These are phyloP conservation scores for Kwoniella sp. DNA, from an alignment of 768 basidiomycete genomes.

Conservation along the genomic window DNA sequence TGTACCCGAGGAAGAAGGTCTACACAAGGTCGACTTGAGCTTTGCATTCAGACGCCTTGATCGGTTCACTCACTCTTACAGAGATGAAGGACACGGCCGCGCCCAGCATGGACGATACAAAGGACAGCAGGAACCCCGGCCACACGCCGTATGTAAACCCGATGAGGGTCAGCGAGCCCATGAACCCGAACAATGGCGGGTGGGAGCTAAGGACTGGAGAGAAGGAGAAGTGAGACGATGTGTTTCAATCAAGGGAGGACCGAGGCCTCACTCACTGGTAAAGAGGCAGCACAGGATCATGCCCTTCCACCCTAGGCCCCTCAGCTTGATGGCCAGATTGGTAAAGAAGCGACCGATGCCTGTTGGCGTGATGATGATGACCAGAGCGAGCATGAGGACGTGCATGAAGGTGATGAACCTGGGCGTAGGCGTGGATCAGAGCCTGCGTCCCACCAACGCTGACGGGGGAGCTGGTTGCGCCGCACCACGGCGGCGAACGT, in stretches of 20 bases:
- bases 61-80: conserved; percentile 33
- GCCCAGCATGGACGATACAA: conserved; percentile 34
- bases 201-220: conserved; percentile 43
- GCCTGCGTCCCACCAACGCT: not conserved
- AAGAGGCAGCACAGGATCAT: conserved; percentile 33
- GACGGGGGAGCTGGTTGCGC: not conserved
- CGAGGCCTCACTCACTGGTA: conserved; percentile 32
- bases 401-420: conserved; percentile 36
- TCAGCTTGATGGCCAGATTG: conserved; percentile 27
- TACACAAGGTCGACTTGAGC: conserved; percentile 3
- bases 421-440: not conserved
- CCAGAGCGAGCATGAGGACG: conserved; percentile 28
- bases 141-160: conserved; percentile 48
- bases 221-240: not conserved
- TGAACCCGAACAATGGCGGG: conserved; percentile 48
- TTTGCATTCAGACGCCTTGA: not conserved
- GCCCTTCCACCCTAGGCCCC: conserved; percentile 34
- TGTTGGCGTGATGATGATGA: conserved; percentile 46
- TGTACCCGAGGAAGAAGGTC: conserved; percentile 46
- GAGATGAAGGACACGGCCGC: conserved; percentile 43
- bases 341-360: conserved; percentile 43
- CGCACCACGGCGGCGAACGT: too few species aligned
- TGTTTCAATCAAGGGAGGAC: not conserved
- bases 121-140: conserved; percentile 43
- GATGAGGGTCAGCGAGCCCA: conserved; percentile 45